Percentiles rank a stretch among this genome's conserved stretches.
Conservation (phyloP, 208 protist species). For the Trypanosoma grayi region DNA sequence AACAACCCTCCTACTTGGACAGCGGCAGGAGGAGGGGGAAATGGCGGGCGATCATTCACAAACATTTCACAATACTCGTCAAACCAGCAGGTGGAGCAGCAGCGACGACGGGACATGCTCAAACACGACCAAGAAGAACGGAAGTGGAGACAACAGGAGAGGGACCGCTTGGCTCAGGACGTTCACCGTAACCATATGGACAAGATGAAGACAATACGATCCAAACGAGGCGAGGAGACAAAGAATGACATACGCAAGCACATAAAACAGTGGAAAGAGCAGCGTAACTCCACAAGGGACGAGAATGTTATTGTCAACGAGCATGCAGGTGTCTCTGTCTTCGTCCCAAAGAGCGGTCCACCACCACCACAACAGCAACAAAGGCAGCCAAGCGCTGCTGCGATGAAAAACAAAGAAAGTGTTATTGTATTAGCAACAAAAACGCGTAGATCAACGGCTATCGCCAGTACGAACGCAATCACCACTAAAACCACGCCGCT, state of each 20-base stretch:
- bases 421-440: not conserved
- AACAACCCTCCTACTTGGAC: too few species aligned
- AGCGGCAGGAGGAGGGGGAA: conserved; percentile 11
- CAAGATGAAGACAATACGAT: conserved; percentile 31
- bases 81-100: conserved; percentile 24
- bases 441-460: not conserved
- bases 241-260: conserved; percentile 29
- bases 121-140: conserved; percentile 36
- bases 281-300: conserved; percentile 11
- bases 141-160: conserved; percentile 5
- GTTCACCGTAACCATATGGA: conserved; percentile 30
- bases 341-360: conserved; percentile 18
- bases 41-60: conserved; percentile 7
- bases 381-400: too few species aligned
- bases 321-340: conserved; percentile 42
- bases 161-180: conserved; percentile 11
- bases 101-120: conserved; percentile 9
- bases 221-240: conserved; percentile 2
- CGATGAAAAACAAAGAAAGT: not conserved
- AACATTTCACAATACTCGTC: conserved; percentile 34
- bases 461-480: too few species aligned
- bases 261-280: conserved; percentile 33
- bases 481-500: not conserved
- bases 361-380: not conserved
- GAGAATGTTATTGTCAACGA: conserved; percentile 43